A percentile compares a stretch with the other conserved stretches of the same genome.
phyloP scores from a whole-genome alignment of 2,329 filamentous ascomycete species.

The Alternaria brassicae region DNA sequence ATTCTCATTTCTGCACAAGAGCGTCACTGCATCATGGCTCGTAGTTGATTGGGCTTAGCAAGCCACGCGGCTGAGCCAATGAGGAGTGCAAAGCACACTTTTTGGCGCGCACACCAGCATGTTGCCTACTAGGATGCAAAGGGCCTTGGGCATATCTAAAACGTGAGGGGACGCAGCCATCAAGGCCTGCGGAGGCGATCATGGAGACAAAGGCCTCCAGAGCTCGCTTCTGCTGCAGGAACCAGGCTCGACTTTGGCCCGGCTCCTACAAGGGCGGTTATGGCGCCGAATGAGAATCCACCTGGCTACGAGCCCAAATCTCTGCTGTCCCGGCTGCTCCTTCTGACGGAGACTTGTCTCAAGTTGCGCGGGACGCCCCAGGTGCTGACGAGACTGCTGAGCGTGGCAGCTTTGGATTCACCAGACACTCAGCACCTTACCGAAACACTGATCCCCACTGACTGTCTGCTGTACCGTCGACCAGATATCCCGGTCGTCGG shows the following conservation, averaged over 20 bases:
- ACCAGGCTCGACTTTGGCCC: slow-evolving; percentile 18
- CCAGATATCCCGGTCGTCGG: slow-evolving; percentile 27
- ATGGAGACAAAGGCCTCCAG: slow-evolving; percentile 20
- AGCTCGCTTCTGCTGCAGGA: slow-evolving; percentile 27
- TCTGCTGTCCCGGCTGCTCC: slow-evolving; percentile 10
- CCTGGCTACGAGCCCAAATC: slow-evolving; percentile 10
- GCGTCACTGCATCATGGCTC: slow-evolving; percentile 8
- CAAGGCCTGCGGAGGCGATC: slow-evolving; percentile 17
- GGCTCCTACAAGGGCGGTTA: slow-evolving; percentile 20
- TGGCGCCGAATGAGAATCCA: slow-evolving; percentile 20
- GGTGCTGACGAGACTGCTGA: slow-evolving; percentile 26
- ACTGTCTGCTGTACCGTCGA: slow-evolving; percentile 11
- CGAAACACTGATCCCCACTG: slow-evolving; percentile 22
- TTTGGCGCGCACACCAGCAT: slow-evolving; percentile 9
- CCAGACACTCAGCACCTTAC: slow-evolving; percentile 10
- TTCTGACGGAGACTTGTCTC: slow-evolving; percentile 22
- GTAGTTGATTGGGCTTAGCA: slow-evolving; percentile 19
- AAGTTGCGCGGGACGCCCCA: slow-evolving; percentile 15
- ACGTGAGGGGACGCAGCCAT: slow-evolving; percentile 15
- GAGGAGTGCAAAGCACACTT: background rate
- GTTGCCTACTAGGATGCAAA: slow-evolving; percentile 9
- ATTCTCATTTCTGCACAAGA: slow-evolving; percentile 3
- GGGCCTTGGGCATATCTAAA: slow-evolving; percentile 8
- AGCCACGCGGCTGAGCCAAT: slow-evolving; percentile 18
- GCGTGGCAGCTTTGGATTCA: slow-evolving; percentile 20